phyloP scores from a whole-genome alignment of 2,329 filamentous ascomycete species.

The Xylaria sp. region DNA sequence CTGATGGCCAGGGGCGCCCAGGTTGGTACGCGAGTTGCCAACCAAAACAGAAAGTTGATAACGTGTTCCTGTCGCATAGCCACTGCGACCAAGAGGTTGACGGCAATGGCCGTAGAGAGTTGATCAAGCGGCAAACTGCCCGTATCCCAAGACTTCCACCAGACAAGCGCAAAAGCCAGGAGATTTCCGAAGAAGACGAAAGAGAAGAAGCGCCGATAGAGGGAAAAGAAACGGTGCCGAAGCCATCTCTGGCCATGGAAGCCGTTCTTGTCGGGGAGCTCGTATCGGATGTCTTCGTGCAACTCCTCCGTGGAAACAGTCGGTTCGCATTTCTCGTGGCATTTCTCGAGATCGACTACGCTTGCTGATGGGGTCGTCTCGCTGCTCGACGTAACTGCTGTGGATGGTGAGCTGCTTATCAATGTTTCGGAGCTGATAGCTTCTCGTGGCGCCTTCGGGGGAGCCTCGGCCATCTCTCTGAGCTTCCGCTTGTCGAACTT shows the following conservation, averaged over 20 bases:
- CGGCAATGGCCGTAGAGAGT: slow-evolving; percentile 39
- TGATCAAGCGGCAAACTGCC: slow-evolving; percentile 20
- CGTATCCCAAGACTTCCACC: slow-evolving; percentile 26
- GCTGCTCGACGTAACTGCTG: neutral
- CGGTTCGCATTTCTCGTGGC: slow-evolving; percentile 22
- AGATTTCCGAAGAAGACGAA: slow-evolving; percentile 47
- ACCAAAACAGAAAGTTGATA: slow-evolving; percentile 46
- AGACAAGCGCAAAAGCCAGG: slow-evolving; percentile 42
- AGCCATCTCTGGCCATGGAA: slow-evolving; percentile 31
- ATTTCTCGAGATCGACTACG: slow-evolving; percentile 26
- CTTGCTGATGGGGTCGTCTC: slow-evolving; percentile 4
- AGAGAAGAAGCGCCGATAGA: slow-evolving; percentile 54
- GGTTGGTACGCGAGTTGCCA: slow-evolving; percentile 41
- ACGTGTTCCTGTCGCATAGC: slow-evolving; percentile 49
- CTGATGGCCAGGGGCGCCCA: slow-evolving; percentile 45
- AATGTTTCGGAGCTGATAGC: slow-evolving; percentile 7
- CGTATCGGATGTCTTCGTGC: slow-evolving; percentile 23
- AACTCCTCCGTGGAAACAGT: slow-evolving; percentile 13
- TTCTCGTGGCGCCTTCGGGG: slow-evolving; percentile 15
- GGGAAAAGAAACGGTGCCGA: slow-evolving; percentile 39
- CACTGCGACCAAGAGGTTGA: slow-evolving; percentile 46
- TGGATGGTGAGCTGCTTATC: slow-evolving; percentile 18
- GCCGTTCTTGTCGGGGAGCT: slow-evolving; percentile 37
- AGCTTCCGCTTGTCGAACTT: slow-evolving; percentile 51
- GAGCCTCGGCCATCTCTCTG: slow-evolving; percentile 29